Percentiles rank a stretch among this genome's conserved stretches.
These are phyloP conservation scores for Rhodotorula sp. DNA, from an alignment of 1,284 basidiomycete genomes.

Conservation along the genomic window DNA sequence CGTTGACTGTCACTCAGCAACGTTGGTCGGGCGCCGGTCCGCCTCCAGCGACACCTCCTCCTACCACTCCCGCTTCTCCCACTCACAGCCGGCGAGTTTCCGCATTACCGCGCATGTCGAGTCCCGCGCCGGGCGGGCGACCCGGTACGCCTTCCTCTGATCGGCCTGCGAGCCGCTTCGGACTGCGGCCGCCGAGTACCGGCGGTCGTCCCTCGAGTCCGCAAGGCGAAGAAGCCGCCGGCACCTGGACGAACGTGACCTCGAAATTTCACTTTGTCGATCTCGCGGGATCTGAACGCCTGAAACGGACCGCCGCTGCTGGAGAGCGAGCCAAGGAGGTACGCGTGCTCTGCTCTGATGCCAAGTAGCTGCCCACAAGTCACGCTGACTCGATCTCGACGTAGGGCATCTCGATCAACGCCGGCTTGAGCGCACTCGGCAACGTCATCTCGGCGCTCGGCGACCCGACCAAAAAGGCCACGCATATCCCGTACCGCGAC, in stretches of 20 bases:
- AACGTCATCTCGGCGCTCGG: conserved; percentile 98
- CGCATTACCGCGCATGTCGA: conserved; percentile 19
- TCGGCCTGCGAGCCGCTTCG: conserved; percentile 34
- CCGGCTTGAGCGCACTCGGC: conserved; percentile 90
- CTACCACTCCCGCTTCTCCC: conserved; percentile 16
- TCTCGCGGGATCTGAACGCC: conserved; percentile 91
- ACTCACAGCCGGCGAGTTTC: conserved; percentile 25
- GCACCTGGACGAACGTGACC: conserved; percentile 81
- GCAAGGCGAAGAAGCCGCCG: conserved; percentile 44
- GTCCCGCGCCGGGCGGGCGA: conserved; percentile 20
- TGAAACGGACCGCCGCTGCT: conserved; percentile 87
- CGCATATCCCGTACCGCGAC: conserved; percentile 93
- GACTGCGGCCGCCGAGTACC: conserved; percentile 18
- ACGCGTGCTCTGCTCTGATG: conserved; percentile 60
- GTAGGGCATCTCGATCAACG: conserved; percentile 89
- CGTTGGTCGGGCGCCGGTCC: conserved; percentile 40
- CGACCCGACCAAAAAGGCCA: conserved; percentile 64
- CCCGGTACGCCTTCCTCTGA: conserved; percentile 32
- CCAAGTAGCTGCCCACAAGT: neutral
- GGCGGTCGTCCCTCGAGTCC: conserved; percentile 26
- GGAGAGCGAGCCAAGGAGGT: conserved; percentile 82
- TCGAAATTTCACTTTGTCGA: conserved; percentile 99
- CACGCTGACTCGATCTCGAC: neutral
- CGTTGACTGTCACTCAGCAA: conserved; percentile 81
- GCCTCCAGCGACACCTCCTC: neutral